Conservation (phyloP, 192 early-diverging fungal genomes). For the Chytriomyces sp. region DNA sequence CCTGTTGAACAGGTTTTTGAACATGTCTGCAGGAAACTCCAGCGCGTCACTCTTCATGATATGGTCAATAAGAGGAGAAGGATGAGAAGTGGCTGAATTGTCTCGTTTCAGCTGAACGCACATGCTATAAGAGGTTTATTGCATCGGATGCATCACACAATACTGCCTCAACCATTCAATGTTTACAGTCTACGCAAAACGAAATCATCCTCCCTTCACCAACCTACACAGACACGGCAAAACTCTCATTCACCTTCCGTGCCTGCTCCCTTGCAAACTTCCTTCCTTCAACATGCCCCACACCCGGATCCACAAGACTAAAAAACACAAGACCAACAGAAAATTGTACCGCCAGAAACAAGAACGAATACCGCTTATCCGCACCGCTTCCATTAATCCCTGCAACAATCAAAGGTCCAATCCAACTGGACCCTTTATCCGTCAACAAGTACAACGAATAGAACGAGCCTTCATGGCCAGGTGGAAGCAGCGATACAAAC, state of each 20-base stretch:
- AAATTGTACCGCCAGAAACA: constrained; percentile 49
- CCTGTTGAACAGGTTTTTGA: too few species aligned
- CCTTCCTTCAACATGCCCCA: background rate
- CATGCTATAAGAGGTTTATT: too few species aligned
- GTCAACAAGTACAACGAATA: constrained; percentile 69
- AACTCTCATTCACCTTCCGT: background rate
- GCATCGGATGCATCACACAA: too few species aligned
- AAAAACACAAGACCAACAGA: background rate
- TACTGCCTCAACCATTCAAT: too few species aligned
- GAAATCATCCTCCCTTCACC: too few species aligned
- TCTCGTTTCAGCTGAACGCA: too few species aligned
- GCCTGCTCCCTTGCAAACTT: background rate
- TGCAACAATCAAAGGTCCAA: constrained; percentile 73
- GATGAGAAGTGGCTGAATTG: too few species aligned
- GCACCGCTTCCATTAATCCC: constrained; percentile 58
- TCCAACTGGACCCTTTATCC: constrained; percentile 64
- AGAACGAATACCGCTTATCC: constrained; percentile 61
- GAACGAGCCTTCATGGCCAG: constrained; percentile 68
- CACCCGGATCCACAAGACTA: background rate
- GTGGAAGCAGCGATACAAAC: constrained; percentile 67
- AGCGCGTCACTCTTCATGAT: too few species aligned
- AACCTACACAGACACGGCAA: too few species aligned
- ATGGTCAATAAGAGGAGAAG: too few species aligned
- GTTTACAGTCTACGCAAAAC: too few species aligned
- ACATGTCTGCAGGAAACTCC: too few species aligned